A percentile compares a stretch with the other conserved stretches of the same genome.
Evolutionary conservation across 345 rosid genomes (phyloP).

Genomic region (Melastoma malabathricum): DNA sequence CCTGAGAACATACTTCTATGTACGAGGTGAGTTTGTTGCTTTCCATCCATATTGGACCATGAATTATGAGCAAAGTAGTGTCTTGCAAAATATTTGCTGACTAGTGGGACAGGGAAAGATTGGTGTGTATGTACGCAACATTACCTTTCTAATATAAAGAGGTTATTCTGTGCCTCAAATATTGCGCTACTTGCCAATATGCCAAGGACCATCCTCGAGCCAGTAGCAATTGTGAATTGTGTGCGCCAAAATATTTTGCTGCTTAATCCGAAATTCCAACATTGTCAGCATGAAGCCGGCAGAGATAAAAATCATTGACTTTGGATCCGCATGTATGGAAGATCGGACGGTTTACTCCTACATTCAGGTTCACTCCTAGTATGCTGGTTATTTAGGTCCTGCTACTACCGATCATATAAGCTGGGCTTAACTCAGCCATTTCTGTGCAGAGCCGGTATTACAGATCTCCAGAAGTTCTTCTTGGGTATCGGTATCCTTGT

Average conservation of each 20-base stretch:
- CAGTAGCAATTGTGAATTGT: too few species aligned
- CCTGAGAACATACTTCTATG: slow-evolving; percentile 96
- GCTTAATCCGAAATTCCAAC: not conserved
- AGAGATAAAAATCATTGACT: slow-evolving; percentile 94
- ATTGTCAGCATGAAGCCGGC: slow-evolving; percentile 78
- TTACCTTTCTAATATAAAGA: too few species aligned
- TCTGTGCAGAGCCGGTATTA: slow-evolving; percentile 90
- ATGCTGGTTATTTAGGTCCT: not conserved
- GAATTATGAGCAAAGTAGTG: not conserved
- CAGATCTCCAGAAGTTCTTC: slow-evolving; percentile 96
- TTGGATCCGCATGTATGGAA: slow-evolving; percentile 99
- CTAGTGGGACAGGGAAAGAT: too few species aligned
- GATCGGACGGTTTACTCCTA: slow-evolving; percentile 96
- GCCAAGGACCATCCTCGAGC: too few species aligned
- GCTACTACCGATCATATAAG: slow-evolving; percentile 11
- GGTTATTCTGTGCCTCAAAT: too few species aligned
- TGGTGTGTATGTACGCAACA: too few species aligned
- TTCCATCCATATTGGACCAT: slow-evolving; percentile 7
- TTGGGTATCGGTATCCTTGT: slow-evolving; percentile 96
- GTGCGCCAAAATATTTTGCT: too few species aligned
- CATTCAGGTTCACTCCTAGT: slow-evolving; percentile 58
- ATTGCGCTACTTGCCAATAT: too few species aligned
- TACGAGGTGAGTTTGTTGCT: slow-evolving; percentile 50
- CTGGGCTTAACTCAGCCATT: not conserved
- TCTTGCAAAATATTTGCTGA: too few species aligned